These are phyloP conservation scores for Raphidocelis subcapitata DNA, from an alignment of 139 green algal species.

Conservation along the genomic window DNA sequence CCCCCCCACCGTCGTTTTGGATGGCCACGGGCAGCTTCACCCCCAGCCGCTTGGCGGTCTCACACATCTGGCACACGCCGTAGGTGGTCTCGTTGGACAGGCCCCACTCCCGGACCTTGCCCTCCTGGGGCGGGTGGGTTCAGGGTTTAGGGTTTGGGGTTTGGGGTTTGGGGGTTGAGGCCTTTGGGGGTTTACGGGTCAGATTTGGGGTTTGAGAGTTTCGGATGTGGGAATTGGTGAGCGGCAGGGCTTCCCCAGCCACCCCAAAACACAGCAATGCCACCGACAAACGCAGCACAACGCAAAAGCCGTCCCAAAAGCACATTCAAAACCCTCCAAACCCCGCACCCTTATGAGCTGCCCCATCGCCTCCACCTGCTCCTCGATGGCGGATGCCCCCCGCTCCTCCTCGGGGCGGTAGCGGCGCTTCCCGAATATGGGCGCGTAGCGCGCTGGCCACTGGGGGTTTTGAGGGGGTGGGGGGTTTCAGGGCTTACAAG, in stretches of 20 bases:
- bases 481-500: background rate
- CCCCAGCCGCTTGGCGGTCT: slow-evolving; percentile 59
- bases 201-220: no score
- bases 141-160: no score
- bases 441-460: slow-evolving; percentile 65
- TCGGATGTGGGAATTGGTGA: no score
- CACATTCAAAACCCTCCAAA: no score
- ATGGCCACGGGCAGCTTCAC: slow-evolving; percentile 69
- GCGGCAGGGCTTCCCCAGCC: no score
- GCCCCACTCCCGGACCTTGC: slow-evolving; percentile 83
- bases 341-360: slow-evolving; percentile 50
- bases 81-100: slow-evolving; percentile 85
- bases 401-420: slow-evolving; percentile 50
- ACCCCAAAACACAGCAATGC: no score
- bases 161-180: no score
- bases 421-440: slow-evolving; percentile 52
- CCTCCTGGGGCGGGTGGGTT: no score
- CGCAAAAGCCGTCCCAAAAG: no score
- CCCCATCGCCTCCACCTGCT: slow-evolving; percentile 53
- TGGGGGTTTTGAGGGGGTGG: background rate
- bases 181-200: no score
- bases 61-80: slow-evolving; percentile 62
- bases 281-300: no score
- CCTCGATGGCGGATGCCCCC: slow-evolving; percentile 37
- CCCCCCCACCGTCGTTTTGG: slow-evolving; percentile 32